A percentile compares a stretch with the other conserved stretches of the same genome.
phyloP scores from a whole-genome alignment of 768 basidiomycete genomes.

The Panaeolus cyanescens region DNA sequence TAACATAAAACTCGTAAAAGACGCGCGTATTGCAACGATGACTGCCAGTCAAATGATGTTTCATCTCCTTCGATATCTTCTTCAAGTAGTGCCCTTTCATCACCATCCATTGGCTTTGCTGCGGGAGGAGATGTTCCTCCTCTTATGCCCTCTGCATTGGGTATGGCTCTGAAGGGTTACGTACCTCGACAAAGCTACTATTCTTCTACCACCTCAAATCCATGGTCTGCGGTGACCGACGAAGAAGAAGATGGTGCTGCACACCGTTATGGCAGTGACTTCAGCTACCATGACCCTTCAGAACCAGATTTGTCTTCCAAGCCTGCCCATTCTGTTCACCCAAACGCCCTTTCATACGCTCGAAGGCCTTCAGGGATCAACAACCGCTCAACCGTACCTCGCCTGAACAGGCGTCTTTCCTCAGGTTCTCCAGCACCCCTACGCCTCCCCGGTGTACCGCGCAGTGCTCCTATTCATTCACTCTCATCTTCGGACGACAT shows the following conservation, averaged over 20 bases:
- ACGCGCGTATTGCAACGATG: constrained; percentile 70
- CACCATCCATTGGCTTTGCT: constrained; percentile 59
- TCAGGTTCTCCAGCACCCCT: constrained; percentile 41
- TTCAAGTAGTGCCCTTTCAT: constrained; percentile 68
- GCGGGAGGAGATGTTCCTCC: constrained; percentile 64
- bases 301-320: constrained; percentile 38
- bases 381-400: constrained; percentile 60
- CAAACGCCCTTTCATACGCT: constrained; percentile 61
- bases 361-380: constrained; percentile 75
- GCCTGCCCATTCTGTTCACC: constrained; percentile 35
- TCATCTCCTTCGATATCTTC: constrained; percentile 70
- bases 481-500: constrained; percentile 47
- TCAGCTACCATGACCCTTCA: constrained; percentile 37
- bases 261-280: constrained; percentile 33
- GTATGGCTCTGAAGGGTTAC: constrained; percentile 51
- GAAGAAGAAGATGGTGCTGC: constrained; percentile 58
- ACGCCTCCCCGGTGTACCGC: constrained; percentile 37
- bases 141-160: constrained; percentile 67
- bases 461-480: constrained; percentile 43
- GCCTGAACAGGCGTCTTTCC: constrained; percentile 55
- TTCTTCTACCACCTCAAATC: constrained; percentile 59
- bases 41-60: constrained; percentile 62
- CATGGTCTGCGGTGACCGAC: constrained; percentile 66
- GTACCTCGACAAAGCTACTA: constrained; percentile 50
- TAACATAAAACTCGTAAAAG: constrained; percentile 32